Conservation (phyloP, 1,284 basidiomycete species). For the Abortiporus biennis region DNA sequence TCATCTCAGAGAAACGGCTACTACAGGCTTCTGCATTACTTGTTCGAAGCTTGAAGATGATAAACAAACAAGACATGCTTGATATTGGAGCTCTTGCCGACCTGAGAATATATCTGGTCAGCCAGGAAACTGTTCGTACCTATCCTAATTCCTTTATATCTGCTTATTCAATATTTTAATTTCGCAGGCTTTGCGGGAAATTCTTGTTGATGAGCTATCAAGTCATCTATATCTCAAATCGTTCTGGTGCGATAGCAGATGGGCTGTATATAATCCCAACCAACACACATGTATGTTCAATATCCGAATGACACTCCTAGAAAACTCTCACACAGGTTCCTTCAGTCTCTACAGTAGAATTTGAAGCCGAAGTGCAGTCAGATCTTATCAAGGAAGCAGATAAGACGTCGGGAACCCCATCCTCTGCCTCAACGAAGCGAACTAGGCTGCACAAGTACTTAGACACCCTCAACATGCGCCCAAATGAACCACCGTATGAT, state of each 20-base stretch:
- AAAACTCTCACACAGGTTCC: constrained; percentile 8
- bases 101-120: constrained; percentile 77
- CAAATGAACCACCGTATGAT: constrained; percentile 78
- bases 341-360: constrained; percentile 52
- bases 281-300: constrained; percentile 73
- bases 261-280: constrained; percentile 80
- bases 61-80: constrained; percentile 88
- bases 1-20: constrained; percentile 95
- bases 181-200: constrained; percentile 78
- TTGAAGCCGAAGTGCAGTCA: constrained; percentile 38
- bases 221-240: constrained; percentile 97
- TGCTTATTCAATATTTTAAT: background rate
- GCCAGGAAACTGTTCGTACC: constrained; percentile 78
- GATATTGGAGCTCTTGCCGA: constrained; percentile 94
- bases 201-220: constrained; percentile 93
- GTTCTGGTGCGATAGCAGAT: constrained; percentile 92
- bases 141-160: background rate
- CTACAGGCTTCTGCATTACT: constrained; percentile 88
- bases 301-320: background rate
- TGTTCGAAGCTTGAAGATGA: constrained; percentile 83
- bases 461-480: constrained; percentile 63
- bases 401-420: no score
- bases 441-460: constrained; percentile 60
- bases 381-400: no score
- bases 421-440: constrained; percentile 19